Base-by-base conservation (phyloP, 23 red algal genomes). In the Gracilaria gracilis region DNA sequence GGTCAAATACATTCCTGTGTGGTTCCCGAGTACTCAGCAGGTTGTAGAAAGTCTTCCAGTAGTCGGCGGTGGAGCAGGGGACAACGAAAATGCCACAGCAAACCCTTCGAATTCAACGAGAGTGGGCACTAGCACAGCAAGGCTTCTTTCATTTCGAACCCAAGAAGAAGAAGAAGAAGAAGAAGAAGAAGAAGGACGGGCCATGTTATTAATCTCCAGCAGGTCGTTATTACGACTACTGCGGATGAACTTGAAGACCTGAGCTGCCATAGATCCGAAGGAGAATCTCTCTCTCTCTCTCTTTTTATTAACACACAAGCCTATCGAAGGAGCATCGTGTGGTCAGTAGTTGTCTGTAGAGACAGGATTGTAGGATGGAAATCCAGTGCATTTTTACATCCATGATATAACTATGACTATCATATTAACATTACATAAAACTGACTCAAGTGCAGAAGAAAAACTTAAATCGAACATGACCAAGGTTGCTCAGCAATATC, bases 1-100 rank as follows among this genome's bases (percentile, higher is more conserved):
- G 28, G 64, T 94, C 57, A 94, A 87, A 53, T 94, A 82, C 34
- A 87, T 87, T 38, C 91, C 91, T 58, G 28, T 50, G 48, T 91
- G 75, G 88, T 90, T 90, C 39, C 86, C 86, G 24, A 29, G 19
- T 11, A 62, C 59, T 62, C 9, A 73, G 38, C 19, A 73, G 21
- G 34, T 73, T 12, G 67, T 73, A 5, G 7, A 15, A 20, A 73
- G 20, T 42, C 21, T 73, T 73, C 67, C 67, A 40, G 24, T 37
- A 3, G 23, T 73, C 21, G 67, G 67, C 21, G 24, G 29, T 31
- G 59, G 59, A 31, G 8, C 59, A 31, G 59, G 59, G 59, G 27
- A 13, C 29, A 62, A 2, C 59, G 23, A 25, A 31, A 62, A 62
- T 31, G 13, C 59, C 13, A 62, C 59, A 8, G 27, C 59, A 62